Conservation (phyloP, 371 early-diverging fungal species). For the Rhizomucor miehei region DNA sequence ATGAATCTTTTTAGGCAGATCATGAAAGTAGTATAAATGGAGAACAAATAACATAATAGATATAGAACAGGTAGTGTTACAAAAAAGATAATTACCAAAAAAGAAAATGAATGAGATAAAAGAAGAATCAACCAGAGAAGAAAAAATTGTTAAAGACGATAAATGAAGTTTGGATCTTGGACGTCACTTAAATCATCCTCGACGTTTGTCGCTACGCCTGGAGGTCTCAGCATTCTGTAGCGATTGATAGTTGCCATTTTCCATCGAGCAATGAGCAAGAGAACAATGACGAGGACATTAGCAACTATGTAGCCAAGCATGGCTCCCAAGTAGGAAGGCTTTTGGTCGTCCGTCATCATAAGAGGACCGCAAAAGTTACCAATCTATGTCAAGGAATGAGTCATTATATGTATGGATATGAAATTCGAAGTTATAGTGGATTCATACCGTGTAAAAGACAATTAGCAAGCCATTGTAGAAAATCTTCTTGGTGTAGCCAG, state of each 20-base stretch:
- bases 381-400: slow-evolving; percentile 5
- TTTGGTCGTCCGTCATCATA: slow-evolving; percentile 16
- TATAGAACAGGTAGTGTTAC: too few species aligned
- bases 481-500: slow-evolving; percentile 26
- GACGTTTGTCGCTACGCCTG: slow-evolving; percentile 13
- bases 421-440: background rate
- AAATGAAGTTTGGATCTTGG: slow-evolving; percentile 31
- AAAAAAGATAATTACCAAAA: too few species aligned
- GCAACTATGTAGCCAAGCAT: slow-evolving; percentile 16
- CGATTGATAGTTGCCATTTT: slow-evolving; percentile 25
- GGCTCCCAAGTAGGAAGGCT: slow-evolving; percentile 11
- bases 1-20: too few species aligned
- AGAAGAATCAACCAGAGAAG: background rate
- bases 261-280: slow-evolving; percentile 15
- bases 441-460: slow-evolving; percentile 21
- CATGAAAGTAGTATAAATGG: too few species aligned
- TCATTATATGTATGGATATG: background rate
- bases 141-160: slow-evolving; percentile 2
- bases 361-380: slow-evolving; percentile 25
- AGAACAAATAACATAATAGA: too few species aligned
- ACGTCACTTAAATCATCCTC: slow-evolving; percentile 33
- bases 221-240: slow-evolving; percentile 8
- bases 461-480: slow-evolving; percentile 28
- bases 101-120: background rate
- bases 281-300: slow-evolving; percentile 7